A percentile compares a stretch with the other conserved stretches of the same genome.
phyloP scores from a whole-genome alignment of 768 basidiomycete genomes.

The Pleurotus citrinopileatus region DNA sequence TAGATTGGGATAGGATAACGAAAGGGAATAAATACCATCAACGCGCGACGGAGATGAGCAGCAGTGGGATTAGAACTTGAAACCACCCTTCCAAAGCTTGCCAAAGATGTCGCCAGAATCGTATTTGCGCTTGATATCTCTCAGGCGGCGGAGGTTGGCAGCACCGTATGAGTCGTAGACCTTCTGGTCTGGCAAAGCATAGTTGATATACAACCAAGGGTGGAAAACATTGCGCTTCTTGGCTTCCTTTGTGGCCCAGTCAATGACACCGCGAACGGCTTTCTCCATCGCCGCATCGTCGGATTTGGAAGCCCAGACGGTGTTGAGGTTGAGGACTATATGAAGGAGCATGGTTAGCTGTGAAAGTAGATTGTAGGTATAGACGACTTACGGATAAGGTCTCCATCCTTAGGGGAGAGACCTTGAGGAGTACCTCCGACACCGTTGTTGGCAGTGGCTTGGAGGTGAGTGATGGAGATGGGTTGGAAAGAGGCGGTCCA shows the following conservation, averaged over 20 bases:
- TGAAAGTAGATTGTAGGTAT: neutral
- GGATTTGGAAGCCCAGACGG: slow-evolving; percentile 12
- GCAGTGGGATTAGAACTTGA: neutral
- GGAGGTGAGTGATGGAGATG: slow-evolving; percentile 1
- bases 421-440: slow-evolving; percentile 11
- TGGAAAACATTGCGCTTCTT: slow-evolving; percentile 5
- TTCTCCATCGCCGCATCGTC: slow-evolving; percentile 9
- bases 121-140: neutral
- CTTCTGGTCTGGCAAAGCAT: slow-evolving; percentile 7
- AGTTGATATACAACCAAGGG: slow-evolving; percentile 13
- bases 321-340: neutral
- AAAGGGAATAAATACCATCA: neutral
- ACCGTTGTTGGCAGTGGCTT: neutral
- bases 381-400: slow-evolving; percentile 12
- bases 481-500: slow-evolving; percentile 10
- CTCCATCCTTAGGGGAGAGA: slow-evolving; percentile 8
- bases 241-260: slow-evolving; percentile 7
- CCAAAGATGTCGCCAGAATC: neutral
- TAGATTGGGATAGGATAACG: neutral
- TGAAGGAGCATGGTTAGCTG: neutral
- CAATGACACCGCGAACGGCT: slow-evolving; percentile 1
- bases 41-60: neutral
- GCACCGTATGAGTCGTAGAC: slow-evolving; percentile 7
- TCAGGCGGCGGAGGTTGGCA: neutral
- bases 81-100: slow-evolving; percentile 2